Evolutionary conservation across 352 stramenopile genomes (phyloP).

Genomic region (Globisporangium sylvaticum): DNA sequence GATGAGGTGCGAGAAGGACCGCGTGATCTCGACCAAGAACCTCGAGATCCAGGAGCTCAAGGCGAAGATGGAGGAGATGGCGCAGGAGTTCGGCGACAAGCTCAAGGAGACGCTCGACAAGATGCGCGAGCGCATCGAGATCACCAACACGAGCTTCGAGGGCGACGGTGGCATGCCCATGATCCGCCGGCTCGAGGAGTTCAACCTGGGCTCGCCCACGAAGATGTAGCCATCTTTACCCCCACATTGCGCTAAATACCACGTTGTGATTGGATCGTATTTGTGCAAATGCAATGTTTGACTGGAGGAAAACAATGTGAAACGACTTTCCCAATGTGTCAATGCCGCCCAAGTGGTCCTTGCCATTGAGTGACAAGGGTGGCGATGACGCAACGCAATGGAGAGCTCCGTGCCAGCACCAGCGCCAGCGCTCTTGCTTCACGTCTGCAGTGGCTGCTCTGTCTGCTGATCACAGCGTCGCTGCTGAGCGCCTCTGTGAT

Average conservation of each 20-base stretch:
- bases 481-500: slow-evolving; percentile 7
- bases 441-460: background rate
- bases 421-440: background rate
- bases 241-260: background rate
- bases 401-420: background rate
- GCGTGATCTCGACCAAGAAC: slow-evolving; percentile 87
- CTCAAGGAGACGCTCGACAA: slow-evolving; percentile 93
- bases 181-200: slow-evolving; percentile 84
- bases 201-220: slow-evolving; percentile 66
- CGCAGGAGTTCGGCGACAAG: slow-evolving; percentile 93
- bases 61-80: slow-evolving; percentile 94
- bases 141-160: slow-evolving; percentile 89
- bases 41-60: slow-evolving; percentile 89
- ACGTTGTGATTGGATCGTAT: slow-evolving; percentile 6
- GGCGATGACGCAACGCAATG: background rate
- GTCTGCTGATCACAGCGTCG: slow-evolving; percentile 4
- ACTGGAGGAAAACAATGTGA: slow-evolving; percentile 4
- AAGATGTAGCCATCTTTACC: slow-evolving; percentile 25
- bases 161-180: slow-evolving; percentile 67
- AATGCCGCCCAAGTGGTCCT: background rate
- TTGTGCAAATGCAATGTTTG: background rate
- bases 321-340: background rate
- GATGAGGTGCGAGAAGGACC: slow-evolving; percentile 90
- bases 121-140: slow-evolving; percentile 93
- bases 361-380: background rate